Evolutionary conservation across 768 basidiomycete genomes (phyloP).

Genomic region (Rhodotorula babjevae): DNA sequence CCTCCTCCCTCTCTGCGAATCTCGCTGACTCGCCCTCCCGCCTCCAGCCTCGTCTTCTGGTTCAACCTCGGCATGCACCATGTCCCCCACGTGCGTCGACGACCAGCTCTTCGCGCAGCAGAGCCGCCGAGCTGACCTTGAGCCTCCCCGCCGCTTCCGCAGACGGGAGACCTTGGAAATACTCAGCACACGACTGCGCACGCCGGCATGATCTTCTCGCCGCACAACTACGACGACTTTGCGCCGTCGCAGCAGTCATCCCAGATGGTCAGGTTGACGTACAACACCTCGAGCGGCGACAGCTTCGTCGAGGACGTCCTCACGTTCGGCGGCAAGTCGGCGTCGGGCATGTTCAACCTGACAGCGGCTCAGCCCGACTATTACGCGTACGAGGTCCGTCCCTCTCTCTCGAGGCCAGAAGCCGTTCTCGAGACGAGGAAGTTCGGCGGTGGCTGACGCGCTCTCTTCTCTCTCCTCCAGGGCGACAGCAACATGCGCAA

Average conservation of each 20-base stretch:
- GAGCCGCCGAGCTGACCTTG: neutral
- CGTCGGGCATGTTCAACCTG: conserved; percentile 20
- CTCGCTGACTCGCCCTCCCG: too few relatives aligned
- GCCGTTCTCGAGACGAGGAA: too few relatives aligned
- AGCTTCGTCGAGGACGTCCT: conserved; percentile 9
- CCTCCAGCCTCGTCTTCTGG: conserved; percentile 9
- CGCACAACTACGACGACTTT: conserved; percentile 45
- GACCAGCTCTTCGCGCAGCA: too few relatives aligned
- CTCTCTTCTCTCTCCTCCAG: neutral
- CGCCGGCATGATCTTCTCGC: conserved; percentile 41
- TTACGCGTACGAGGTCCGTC: conserved; percentile 1
- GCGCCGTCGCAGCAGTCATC: conserved; percentile 44
- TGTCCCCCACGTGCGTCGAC: conserved; percentile 11
- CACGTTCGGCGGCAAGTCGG: conserved; percentile 16
- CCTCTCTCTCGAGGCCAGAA: too few relatives aligned
- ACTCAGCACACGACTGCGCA: conserved; percentile 23
- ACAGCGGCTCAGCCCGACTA: conserved; percentile 3
- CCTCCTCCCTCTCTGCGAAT: neutral
- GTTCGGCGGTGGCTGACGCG: too few relatives aligned
- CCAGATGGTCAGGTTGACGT: conserved; percentile 45
- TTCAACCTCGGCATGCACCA: conserved; percentile 45
- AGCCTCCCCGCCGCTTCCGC: neutral
- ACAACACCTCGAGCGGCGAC: conserved; percentile 20
- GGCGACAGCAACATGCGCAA: conserved; percentile 12
- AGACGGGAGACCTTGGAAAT: conserved; percentile 45